Evolutionary conservation across 805 yeast species (phyloP), one percentile per base, ranked within the genome.

Genomic region (Metschnikowia drakensbergensis): DNA sequence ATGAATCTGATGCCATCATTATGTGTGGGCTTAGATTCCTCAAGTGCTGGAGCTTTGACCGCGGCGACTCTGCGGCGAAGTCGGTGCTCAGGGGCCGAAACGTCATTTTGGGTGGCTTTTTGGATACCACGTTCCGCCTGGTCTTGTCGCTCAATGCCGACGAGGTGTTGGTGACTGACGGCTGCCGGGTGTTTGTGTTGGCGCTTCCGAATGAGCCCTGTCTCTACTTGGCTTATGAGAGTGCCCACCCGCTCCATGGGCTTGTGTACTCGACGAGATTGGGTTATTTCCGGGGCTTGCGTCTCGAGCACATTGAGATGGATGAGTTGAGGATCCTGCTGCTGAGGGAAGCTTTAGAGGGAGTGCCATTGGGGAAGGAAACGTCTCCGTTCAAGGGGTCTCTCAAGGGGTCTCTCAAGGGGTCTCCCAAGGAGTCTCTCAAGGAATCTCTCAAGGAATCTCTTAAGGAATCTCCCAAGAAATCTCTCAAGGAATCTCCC

Each of bases 11-110:
- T 8, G 11, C 37, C 22, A 61, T 83, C 5, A 64, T 83, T 3
- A 83, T 89, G 0, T 64, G 75, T 40, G 92, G 92, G 0, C 64
- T 81, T 10, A 71, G 91, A 29, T 77, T 81, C 51, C 65, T 84
- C 13, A 81, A 84, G 47, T 64, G 81, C 0, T 86, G 92, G 92
- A 75, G 68, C 52, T 64, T 76, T 34, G 64, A 52, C 9, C 55
- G 51, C 4, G 5, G 25, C 5, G 52, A 47, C 11, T 29, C 31
- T 7, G 43, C 35, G 26, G 36, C 49, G 6, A 51, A 48, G 17
- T 34, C 31, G 2, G 38, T 29, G 4, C 63, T 86, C 6, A 71
- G 71, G 41, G 90, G 91, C 0, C 74, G 84, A 46, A 85, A 79
- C 54, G 81, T 80, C 1, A 66, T 84, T 0, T 63, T 85, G 38